These are phyloP conservation scores for Rheum nobile DNA, from an alignment of 148 eudicot species.

Conservation along the genomic window DNA sequence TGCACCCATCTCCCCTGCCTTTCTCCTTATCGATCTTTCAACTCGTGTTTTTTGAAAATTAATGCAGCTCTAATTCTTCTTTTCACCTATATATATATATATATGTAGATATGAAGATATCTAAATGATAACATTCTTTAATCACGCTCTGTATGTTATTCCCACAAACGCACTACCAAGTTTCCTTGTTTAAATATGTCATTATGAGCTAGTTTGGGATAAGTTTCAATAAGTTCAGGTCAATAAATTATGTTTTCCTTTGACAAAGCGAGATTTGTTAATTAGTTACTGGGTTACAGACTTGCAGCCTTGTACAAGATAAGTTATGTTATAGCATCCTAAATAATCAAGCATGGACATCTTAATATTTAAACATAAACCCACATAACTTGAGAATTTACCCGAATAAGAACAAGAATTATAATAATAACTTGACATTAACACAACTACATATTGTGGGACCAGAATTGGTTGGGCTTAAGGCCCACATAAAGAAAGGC, in stretches of 20 bases:
- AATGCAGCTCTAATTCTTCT: too few relatives aligned
- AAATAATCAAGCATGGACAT: slow-evolving; percentile 1
- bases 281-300: background rate
- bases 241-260: background rate
- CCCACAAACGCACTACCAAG: background rate
- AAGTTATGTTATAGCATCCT: background rate
- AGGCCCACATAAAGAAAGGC: too few relatives aligned
- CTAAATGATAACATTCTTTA: too few relatives aligned
- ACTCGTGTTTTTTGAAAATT: too few relatives aligned
- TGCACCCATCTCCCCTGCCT: background rate
- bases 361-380: background rate
- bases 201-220: background rate
- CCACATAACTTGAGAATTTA: background rate
- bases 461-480: too few relatives aligned
- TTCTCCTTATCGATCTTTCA: too few relatives aligned
- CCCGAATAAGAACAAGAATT: too few relatives aligned
- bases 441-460: too few relatives aligned
- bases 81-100: too few relatives aligned
- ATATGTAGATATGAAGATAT: too few relatives aligned
- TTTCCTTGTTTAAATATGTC: background rate
- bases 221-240: background rate
- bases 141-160: too few relatives aligned
- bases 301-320: background rate
- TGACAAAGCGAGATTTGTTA: background rate
- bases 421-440: too few relatives aligned